A percentile compares a stretch with the other conserved stretches of the same genome.
Conservation (phyloP, 2,329 filamentous ascomycete genomes). For the Raffaelea ambrosiae region DNA sequence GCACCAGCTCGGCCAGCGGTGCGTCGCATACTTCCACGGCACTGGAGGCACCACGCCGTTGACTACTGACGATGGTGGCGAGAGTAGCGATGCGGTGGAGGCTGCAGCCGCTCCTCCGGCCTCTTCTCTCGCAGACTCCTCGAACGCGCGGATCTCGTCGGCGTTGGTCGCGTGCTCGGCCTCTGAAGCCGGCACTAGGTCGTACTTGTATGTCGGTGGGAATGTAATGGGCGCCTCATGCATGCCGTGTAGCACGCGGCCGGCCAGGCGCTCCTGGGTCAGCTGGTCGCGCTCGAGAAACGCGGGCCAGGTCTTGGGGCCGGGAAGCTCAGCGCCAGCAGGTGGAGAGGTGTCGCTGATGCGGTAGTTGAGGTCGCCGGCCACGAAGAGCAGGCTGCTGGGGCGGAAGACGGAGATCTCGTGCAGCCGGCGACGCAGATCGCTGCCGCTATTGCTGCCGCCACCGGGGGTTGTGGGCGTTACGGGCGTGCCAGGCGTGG, state of each 20-base stretch:
- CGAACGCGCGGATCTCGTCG: slow-evolving; percentile 13
- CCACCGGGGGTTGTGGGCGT: slow-evolving; percentile 10
- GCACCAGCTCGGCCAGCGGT: slow-evolving; percentile 89
- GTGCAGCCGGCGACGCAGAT: slow-evolving; percentile 29
- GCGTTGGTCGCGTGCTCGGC: slow-evolving; percentile 21
- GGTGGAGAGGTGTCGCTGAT: slow-evolving; percentile 61
- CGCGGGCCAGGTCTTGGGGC: slow-evolving; percentile 50
- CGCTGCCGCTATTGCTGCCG: background rate
- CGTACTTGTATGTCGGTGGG: slow-evolving; percentile 91
- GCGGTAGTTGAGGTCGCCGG: slow-evolving; percentile 92
- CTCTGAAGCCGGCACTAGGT: slow-evolving; percentile 24
- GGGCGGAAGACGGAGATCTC: slow-evolving; percentile 65
- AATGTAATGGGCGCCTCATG: slow-evolving; percentile 67
- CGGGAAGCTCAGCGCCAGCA: slow-evolving; percentile 53
- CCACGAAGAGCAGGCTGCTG: slow-evolving; percentile 71
- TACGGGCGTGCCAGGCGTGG: too few relatives aligned
- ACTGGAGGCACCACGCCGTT: slow-evolving; percentile 25
- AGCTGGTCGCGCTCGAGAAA: slow-evolving; percentile 76
- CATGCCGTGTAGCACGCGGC: slow-evolving; percentile 69
- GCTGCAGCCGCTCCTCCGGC: too few relatives aligned
- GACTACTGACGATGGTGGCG: slow-evolving; percentile 12
- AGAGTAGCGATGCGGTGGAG: too few relatives aligned
- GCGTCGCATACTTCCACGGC: slow-evolving; percentile 65
- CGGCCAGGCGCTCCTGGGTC: slow-evolving; percentile 57
- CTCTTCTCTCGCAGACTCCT: background rate